Conservation (phyloP, 2,329 filamentous ascomycete species). For the Phialophora macrospora region DNA sequence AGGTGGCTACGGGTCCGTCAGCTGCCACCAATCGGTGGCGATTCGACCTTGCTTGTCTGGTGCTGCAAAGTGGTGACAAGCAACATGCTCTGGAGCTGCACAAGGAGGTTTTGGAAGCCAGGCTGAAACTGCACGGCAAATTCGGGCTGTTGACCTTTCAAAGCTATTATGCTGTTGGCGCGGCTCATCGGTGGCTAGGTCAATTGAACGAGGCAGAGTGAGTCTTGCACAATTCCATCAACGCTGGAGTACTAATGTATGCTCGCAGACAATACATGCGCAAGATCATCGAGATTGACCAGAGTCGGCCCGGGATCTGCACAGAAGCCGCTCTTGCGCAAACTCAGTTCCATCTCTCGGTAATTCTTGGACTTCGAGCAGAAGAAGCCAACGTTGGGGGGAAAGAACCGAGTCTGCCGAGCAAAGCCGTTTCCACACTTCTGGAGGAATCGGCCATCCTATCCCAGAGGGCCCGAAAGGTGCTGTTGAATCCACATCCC, state of each 20-base stretch:
- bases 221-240: not conserved
- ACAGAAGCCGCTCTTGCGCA: slow-evolving; percentile 4
- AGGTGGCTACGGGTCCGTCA: not conserved
- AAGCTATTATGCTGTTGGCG: slow-evolving; percentile 11
- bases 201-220: slow-evolving; percentile 5
- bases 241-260: not conserved
- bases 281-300: not conserved
- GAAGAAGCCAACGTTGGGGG: not conserved
- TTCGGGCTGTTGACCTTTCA: slow-evolving; percentile 4
- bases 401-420: not conserved
- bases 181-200: not conserved
- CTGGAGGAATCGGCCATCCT: slow-evolving; percentile 1
- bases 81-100: slow-evolving; percentile 5
- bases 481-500: not conserved
- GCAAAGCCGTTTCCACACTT: not conserved
- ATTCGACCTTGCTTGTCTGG: slow-evolving; percentile 5
- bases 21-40: slow-evolving; percentile 2
- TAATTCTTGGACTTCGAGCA: slow-evolving; percentile 1
- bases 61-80: slow-evolving; percentile 7
- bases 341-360: slow-evolving; percentile 8
- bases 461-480: not conserved
- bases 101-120: slow-evolving; percentile 6
- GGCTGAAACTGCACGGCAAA: not conserved
- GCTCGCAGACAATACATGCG: not conserved
- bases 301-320: not conserved